phyloP scores from a whole-genome alignment of 2,329 filamentous ascomycete species.

The Aspergillus niger region DNA sequence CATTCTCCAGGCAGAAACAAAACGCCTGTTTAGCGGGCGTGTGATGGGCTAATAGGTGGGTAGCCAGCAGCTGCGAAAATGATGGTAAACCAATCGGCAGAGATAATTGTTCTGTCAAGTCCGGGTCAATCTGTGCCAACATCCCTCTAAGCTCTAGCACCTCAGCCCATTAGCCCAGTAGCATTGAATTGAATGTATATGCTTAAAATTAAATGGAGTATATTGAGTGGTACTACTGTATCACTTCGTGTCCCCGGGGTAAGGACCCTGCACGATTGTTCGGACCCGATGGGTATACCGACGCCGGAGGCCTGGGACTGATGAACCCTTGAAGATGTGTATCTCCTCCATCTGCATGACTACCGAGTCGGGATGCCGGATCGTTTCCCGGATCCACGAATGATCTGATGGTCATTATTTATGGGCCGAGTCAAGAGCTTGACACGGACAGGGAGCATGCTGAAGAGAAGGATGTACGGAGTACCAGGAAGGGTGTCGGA shows the following conservation, averaged over 20 bases:
- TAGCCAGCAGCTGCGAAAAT: background rate
- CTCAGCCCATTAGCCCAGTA: background rate
- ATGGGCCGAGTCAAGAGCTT: background rate
- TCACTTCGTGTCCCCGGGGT: background rate
- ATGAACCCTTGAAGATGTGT: background rate
- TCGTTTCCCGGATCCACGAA: background rate
- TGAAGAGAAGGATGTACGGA: background rate
- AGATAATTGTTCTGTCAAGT: background rate
- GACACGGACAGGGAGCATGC: background rate
- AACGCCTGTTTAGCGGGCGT: background rate
- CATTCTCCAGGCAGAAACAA: slow-evolving; percentile 4
- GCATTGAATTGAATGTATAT: background rate
- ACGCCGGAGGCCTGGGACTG: background rate
- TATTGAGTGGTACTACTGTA: background rate
- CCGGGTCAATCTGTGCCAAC: background rate
- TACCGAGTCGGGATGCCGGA: slow-evolving; percentile 21
- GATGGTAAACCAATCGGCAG: background rate
- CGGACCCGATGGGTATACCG: background rate
- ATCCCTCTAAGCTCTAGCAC: background rate
- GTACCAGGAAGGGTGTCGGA: background rate
- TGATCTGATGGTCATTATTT: background rate
- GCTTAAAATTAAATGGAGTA: slow-evolving; percentile 1
- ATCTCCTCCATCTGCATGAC: background rate
- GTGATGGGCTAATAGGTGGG: background rate
- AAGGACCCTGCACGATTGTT: background rate